A percentile compares a stretch with the other conserved stretches of the same genome.
phyloP scores from a whole-genome alignment of 2,329 filamentous ascomycete genomes.

The Venturia nashicola region DNA sequence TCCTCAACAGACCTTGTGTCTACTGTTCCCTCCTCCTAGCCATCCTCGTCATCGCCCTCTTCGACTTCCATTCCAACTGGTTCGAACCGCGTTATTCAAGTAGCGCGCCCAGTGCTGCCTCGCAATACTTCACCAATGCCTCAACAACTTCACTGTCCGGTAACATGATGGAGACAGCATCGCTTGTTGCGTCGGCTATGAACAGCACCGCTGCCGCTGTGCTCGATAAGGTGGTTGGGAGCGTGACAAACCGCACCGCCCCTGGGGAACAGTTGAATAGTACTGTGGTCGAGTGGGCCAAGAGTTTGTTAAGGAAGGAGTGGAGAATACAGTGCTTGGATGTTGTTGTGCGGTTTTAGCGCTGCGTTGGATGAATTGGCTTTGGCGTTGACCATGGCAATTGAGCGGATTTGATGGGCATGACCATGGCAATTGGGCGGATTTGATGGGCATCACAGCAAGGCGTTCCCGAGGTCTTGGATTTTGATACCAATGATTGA shows the following conservation, averaged over 20 bases:
- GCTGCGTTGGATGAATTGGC: neutral
- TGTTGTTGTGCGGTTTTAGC: constrained; percentile 63
- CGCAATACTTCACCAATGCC: constrained; percentile 16
- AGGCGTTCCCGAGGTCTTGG: neutral
- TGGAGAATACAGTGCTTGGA: constrained; percentile 89
- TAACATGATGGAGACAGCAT: constrained; percentile 21
- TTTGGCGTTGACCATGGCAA: neutral
- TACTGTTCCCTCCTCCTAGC: constrained; percentile 96
- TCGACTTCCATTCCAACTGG: constrained; percentile 84
- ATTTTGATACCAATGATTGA: neutral
- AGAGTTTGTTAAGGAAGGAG: constrained; percentile 67
- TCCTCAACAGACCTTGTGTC: constrained; percentile 90
- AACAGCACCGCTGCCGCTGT: constrained; percentile 51
- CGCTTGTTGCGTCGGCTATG: constrained; percentile 32
- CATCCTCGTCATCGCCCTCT: constrained; percentile 90
- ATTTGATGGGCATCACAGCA: neutral
- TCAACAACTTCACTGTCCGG: constrained; percentile 4
- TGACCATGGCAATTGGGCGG: neutral
- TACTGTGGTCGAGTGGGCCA: constrained; percentile 58
- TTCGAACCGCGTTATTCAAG: constrained; percentile 57
- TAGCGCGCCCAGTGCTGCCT: constrained; percentile 20
- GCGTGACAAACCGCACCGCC: constrained; percentile 23
- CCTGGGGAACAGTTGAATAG: constrained; percentile 22
- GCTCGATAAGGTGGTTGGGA: constrained; percentile 18
- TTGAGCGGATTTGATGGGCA: neutral